Base-by-base conservation (phyloP, 2,329 filamentous ascomycete genomes). In the Ophiostoma sp. region DNA sequence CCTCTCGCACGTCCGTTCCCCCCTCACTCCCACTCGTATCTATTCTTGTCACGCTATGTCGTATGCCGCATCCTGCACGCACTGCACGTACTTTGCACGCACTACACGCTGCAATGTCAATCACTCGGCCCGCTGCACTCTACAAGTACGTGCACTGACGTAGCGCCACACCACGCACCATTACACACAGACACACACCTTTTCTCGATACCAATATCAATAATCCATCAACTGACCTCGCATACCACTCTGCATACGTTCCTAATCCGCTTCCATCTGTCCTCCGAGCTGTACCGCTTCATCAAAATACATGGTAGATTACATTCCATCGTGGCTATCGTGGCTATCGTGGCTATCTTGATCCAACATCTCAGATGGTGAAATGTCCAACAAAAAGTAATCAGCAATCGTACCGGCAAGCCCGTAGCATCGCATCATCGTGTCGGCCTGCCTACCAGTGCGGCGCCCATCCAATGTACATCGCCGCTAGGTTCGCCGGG, bases 381-480 rank as follows among this genome's bases (percentile, higher is more conserved):
- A 27, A 27, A 27, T 27, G 27, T 27, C 27, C 27, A 27, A 27
- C 27, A 27, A 27, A 27, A 27, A 27, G 27, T 27, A 27, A 27
- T 27, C 27, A 27, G 27, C 27, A 27, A 27, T 27, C 27, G 27
- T 27, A 27, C 27, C 27, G 27, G 27, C 27, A 27, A 27, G 27
- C 1, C 1, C 27, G 27, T 27, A 27, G 27, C 27, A 27, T 27
- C 27, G 27, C 27, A 27, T 27, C 27, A 27, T 27, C 27, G 27
- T 27, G 2, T 27, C 27, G 27, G 5, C 42, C 42, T 38, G 27
- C 9, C 38, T 66, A 86, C 74, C 87, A 76, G 73, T 87, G 87
- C 36, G 85, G 82, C 75, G 84, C 86, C 94, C 94, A 98, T 27
- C 95, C 95, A 79, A 98, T 97, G 78, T 98, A 99, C 96, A 99